Base-by-base conservation (phyloP, 2,329 filamentous ascomycete species). In the Teratosphaeria viscida region DNA sequence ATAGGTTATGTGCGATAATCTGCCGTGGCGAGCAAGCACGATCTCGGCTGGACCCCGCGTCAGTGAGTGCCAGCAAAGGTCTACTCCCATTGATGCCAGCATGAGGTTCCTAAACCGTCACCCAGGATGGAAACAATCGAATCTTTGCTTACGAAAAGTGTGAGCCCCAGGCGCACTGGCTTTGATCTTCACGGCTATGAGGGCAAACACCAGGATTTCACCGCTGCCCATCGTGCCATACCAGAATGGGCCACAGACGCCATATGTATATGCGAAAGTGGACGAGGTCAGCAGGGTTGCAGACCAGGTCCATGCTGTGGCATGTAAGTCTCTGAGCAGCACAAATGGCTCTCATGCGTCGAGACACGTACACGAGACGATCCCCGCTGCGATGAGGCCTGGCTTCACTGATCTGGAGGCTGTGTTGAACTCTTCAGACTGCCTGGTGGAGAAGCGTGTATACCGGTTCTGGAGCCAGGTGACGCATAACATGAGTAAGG, bases 351-450 rank as follows among this genome's bases (percentile, higher is more conserved):
- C 23, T 23, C 23, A 23, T 23, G 23, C 23, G 23, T 23, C 23
- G 23, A 23, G 23, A 23, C 23, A 53, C 63, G 19, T 57, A 65
- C 62, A 66, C n/a, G 63, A 92, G 4, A 95, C 89, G 27, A 95
- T 90, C 23, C 90, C 90, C 2, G 89, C 88, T 14, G 89, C 89
- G 1, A 95, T 90, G 10, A 96, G 79, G 35, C 91, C 90, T 2
- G 89, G 91, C 72, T 95, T 95, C 65, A 95, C 88, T 1, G 88
- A 90, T 63, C 91, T 81, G 23, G 90, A 90, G 54, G 90, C 90
- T 0, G 90, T 95, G 63, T 83, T 91, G 79, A 95, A 95, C 85
- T 92, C 92, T 75, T 95, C 90, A 8, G 67, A 61, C 54, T 68
- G 62, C 26, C 63, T 62, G 5, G 67, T 68, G 0, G 65, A 68